These are phyloP conservation scores for Nelumbo lutea DNA, from an alignment of 164 flowering plant species.

Conservation along the genomic window DNA sequence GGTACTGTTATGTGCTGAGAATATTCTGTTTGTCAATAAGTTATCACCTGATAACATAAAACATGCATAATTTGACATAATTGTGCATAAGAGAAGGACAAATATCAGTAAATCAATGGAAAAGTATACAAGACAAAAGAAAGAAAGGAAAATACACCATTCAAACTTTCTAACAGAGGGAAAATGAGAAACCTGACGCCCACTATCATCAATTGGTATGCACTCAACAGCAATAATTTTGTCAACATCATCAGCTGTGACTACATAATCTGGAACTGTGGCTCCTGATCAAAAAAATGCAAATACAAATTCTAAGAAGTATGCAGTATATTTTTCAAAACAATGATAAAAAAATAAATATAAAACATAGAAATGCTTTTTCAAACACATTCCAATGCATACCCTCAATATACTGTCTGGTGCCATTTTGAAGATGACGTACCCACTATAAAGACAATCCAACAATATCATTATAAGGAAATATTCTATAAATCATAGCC, in stretches of 20 bases:
- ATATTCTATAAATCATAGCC: conserved; percentile 3
- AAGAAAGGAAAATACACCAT: neutral
- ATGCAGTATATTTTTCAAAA: neutral
- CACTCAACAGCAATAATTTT: conserved; percentile 92
- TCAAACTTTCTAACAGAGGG: conserved; percentile 3
- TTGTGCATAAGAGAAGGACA: neutral
- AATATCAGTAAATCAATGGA: neutral
- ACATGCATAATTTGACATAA: neutral
- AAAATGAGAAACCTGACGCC: conserved; percentile 58
- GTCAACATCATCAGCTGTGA: conserved; percentile 96
- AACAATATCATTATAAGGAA: conserved; percentile 6
- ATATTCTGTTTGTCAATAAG: conserved; percentile 2
- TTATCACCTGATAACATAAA: neutral
- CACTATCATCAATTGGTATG: conserved; percentile 89
- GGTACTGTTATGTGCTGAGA: neutral
- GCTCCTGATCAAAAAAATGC: conserved; percentile 57
- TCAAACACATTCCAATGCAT: conserved; percentile 9
- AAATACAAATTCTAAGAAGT: neutral
- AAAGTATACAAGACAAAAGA: neutral
- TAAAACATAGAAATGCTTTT: neutral
- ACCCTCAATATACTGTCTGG: conserved; percentile 89
- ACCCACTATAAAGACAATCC: conserved; percentile 64
- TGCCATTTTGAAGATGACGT: conserved; percentile 92
- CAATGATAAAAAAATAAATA: neutral
- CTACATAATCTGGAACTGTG: conserved; percentile 91